These are phyloP conservation scores for Lodderomyces theae DNA, from an alignment of 1,139 yeast genomes.

Conservation along the genomic window DNA sequence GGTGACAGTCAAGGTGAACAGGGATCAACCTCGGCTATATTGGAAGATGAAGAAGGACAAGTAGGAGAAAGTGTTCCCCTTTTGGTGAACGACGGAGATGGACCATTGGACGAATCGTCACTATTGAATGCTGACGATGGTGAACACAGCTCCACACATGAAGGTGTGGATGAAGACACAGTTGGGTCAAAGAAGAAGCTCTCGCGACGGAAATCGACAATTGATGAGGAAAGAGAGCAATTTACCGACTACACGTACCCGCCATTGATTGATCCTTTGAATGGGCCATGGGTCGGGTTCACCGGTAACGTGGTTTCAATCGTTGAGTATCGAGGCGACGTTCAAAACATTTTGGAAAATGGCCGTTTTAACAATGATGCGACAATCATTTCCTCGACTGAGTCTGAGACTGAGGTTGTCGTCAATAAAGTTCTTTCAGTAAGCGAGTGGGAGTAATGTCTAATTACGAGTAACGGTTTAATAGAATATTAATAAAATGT, in stretches of 20 bases:
- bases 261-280: constrained; percentile 41
- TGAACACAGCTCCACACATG: too few relatives aligned
- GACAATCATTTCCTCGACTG: constrained; percentile 21
- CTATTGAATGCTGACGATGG: constrained; percentile 18
- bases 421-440: constrained; percentile 33
- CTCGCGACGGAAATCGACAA: constrained; percentile 39
- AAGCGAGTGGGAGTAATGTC: constrained; percentile 48
- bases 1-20: constrained; percentile 2
- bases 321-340: constrained; percentile 27
- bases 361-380: constrained; percentile 16
- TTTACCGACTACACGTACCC: constrained; percentile 53
- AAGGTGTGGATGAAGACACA: constrained; percentile 2
- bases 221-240: constrained; percentile 57
- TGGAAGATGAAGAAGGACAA: constrained; percentile 6
- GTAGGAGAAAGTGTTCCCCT: neutral
- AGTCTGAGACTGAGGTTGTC: constrained; percentile 26
- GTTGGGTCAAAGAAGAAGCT: neutral
- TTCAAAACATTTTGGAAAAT: constrained; percentile 11
- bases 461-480: too few relatives aligned
- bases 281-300: constrained; percentile 61
- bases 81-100: constrained; percentile 3
- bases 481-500: too few relatives aligned
- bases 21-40: constrained; percentile 5
- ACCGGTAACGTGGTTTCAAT: constrained; percentile 50
- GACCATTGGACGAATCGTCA: constrained; percentile 28